Evolutionary conservation across 495 filamentous ascomycete species (phyloP), one percentile per base, ranked within the genome.

Genomic region (Lichina pygmaea): DNA sequence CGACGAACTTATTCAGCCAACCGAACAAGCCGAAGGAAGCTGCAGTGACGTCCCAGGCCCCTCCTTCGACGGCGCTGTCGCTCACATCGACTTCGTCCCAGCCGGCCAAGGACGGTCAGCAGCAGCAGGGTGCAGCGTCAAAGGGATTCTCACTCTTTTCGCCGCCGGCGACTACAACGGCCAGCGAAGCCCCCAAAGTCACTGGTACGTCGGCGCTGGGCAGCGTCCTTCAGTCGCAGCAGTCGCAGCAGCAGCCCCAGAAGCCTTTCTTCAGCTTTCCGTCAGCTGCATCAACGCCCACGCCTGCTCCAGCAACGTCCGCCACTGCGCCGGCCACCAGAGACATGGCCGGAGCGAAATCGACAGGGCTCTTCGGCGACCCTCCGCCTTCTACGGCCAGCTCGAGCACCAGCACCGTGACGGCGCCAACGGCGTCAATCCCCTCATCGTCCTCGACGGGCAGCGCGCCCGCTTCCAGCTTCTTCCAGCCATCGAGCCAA

Each of bases 371-470:
- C 41, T 47, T 47, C 34, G 45, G 36, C 17, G 47, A 11, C 3
- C 2, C 42, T 6, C 16, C 42, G 1, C 2, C 42, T 11, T 11
- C 42, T 11, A 11, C 42, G 2, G 2, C 31, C 10, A 33, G 11
- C 31, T 33, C 15, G 42, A 37, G 31, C 7, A 44, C 46, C 17
- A 33, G 49, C 33, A 43, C 47, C 16, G 24, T 24, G 24, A 4
- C 24, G 24, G 24, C 24, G 11, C 24, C 45, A 30, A n/a, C 48
- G 12, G 34, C 49, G n/a, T 39, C 53, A 6, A 56, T 44, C 51
- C 49, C 50, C 2, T 58, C 57, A 40, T 50, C 48, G 7, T 41
- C 46, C 39, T 50, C 51, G 34, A 53, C 51, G 41, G 45, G 49
- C 11, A 40, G 52, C 17, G 44, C 53, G 42, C 31, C 60, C 34